Evolutionary conservation across 2,329 filamentous ascomycete genomes (phyloP).

Genomic region (Macrophomina pseudophaseolina): DNA sequence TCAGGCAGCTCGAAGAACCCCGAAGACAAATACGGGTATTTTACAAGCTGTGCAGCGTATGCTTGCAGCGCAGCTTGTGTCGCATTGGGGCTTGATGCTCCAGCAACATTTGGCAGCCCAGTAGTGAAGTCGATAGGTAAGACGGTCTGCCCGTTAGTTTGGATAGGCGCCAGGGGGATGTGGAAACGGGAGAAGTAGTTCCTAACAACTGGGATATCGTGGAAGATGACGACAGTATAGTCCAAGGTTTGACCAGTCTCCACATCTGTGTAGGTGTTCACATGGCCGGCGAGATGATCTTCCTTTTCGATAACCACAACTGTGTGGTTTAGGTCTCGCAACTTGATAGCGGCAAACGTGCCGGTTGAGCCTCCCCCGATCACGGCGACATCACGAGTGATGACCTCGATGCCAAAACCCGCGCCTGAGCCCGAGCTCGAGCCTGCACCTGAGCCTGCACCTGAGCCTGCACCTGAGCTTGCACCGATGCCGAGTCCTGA

Average conservation of each 20-base stretch:
- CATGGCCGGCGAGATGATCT: conserved; percentile 54
- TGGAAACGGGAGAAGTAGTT: conserved; percentile 55
- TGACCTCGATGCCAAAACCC: conserved; percentile 1
- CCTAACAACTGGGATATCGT: conserved; percentile 48
- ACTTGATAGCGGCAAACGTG: conserved; percentile 47
- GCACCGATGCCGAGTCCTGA: background rate
- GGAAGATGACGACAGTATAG: conserved; percentile 47
- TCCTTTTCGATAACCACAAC: conserved; percentile 50
- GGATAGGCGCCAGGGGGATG: conserved; percentile 36
- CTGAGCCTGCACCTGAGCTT: background rate
- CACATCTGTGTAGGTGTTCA: conserved; percentile 53
- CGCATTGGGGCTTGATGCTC: background rate
- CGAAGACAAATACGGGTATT: conserved; percentile 40
- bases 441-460: background rate
- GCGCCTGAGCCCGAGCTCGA: background rate
- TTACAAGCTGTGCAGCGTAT: conserved; percentile 37
- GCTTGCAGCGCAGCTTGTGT: conserved; percentile 28
- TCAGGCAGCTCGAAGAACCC: conserved; percentile 52
- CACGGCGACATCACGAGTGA: conserved; percentile 40
- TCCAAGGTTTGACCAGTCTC: conserved; percentile 42
- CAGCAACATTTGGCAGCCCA: conserved; percentile 27
- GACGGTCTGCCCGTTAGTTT: conserved; percentile 25
- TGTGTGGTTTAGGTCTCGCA: conserved; percentile 45
- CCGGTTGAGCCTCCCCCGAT: conserved; percentile 52
- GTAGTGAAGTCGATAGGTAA: conserved; percentile 36